A percentile compares a stretch with the other conserved stretches of the same genome.
These are phyloP conservation scores for Pseudogymnoascus sp. DNA, from an alignment of 2,329 filamentous ascomycete species.

Conservation along the genomic window DNA sequence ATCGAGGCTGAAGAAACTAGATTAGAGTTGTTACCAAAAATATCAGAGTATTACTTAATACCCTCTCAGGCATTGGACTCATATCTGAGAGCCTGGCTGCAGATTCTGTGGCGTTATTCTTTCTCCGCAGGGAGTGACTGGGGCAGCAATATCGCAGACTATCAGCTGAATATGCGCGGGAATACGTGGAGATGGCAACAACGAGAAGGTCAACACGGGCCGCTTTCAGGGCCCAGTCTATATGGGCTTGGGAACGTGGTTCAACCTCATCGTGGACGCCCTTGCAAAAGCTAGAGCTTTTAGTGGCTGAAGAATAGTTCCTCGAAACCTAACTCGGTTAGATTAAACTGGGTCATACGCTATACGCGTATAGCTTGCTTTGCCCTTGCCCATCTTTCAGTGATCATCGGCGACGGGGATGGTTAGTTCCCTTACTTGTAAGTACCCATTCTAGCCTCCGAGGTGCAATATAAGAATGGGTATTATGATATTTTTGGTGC, in stretches of 20 bases:
- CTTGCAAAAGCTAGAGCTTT: background rate
- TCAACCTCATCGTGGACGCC: no score
- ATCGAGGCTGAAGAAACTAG: background rate
- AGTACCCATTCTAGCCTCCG: no score
- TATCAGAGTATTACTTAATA: background rate
- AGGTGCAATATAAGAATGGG: no score
- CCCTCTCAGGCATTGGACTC: background rate
- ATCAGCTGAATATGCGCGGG: background rate
- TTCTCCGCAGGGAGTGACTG: background rate
- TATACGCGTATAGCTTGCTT: background rate
- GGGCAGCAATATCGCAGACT: background rate
- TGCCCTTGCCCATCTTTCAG: background rate
- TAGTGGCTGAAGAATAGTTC: background rate
- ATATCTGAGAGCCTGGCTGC: no score
- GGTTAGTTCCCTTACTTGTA: no score
- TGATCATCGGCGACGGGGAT: background rate
- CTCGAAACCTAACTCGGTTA: background rate
- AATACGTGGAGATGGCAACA: background rate
- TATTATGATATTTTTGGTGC: no score
- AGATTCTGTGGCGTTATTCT: no score
- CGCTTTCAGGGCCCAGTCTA: background rate
- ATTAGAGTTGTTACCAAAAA: background rate
- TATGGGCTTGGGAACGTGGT: no score
- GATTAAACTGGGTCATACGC: no score
- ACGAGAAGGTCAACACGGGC: background rate